These are phyloP conservation scores for Geotrichum restrictum DNA, from an alignment of 1,139 yeast genomes.

Conservation along the genomic window DNA sequence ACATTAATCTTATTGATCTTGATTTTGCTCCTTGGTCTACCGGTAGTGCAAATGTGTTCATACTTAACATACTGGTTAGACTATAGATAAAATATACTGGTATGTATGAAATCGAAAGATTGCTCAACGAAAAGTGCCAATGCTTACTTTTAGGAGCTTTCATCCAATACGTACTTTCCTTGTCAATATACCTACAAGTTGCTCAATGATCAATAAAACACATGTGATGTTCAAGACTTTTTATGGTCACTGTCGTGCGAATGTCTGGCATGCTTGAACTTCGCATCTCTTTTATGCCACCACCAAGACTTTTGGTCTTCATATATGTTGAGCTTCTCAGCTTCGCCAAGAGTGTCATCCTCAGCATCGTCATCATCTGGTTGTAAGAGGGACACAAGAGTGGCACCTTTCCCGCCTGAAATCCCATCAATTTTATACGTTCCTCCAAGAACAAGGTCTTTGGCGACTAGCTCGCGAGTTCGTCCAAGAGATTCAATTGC, in stretches of 20 bases:
- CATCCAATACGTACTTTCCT: too few relatives aligned
- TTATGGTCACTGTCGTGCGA: slow-evolving; percentile 1
- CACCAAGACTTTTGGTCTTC: slow-evolving; percentile 21
- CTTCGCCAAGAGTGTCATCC: slow-evolving; percentile 16
- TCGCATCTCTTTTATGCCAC: slow-evolving; percentile 20
- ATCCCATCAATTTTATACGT: slow-evolving; percentile 27
- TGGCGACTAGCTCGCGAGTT: slow-evolving; percentile 72
- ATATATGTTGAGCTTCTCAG: slow-evolving; percentile 14
- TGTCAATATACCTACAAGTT: too few relatives aligned
- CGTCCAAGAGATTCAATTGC: slow-evolving; percentile 78
- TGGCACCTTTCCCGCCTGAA: slow-evolving; percentile 12
- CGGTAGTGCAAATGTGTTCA: too few relatives aligned
- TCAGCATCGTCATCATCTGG: slow-evolving; percentile 23
- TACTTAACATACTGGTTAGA: too few relatives aligned
- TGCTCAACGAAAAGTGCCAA: too few relatives aligned
- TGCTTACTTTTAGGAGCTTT: too few relatives aligned
- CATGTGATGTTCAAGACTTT: not conserved
- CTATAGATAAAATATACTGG: too few relatives aligned
- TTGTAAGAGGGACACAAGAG: slow-evolving; percentile 14
- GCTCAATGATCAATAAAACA: too few relatives aligned
- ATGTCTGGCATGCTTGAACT: slow-evolving; percentile 9
- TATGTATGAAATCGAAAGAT: too few relatives aligned
- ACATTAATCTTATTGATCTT: too few relatives aligned
- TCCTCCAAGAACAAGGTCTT: slow-evolving; percentile 60
- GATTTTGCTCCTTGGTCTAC: too few relatives aligned